Conservation (phyloP, 164 flowering plant species). For the Magnolia officinalis region DNA sequence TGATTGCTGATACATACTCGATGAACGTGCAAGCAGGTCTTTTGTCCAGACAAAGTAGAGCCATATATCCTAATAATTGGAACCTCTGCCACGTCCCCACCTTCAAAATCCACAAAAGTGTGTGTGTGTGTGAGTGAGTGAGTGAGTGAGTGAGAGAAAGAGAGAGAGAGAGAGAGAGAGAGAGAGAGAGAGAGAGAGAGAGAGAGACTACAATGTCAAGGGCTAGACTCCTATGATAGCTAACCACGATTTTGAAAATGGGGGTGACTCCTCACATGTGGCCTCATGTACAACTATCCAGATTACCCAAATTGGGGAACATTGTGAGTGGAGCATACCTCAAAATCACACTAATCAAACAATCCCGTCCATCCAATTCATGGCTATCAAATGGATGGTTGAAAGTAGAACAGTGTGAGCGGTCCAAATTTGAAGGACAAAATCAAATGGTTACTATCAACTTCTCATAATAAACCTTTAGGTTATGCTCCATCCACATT, state of each 20-base stretch:
- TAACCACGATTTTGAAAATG: background rate
- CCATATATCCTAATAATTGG: conserved; percentile 81
- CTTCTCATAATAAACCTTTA: too few relatives aligned
- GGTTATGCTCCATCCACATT: too few relatives aligned
- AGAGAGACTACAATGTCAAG: background rate
- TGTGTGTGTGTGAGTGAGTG: background rate
- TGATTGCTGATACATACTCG: conserved; percentile 30
- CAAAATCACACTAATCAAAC: background rate
- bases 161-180: background rate
- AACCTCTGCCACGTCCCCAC: conserved; percentile 72
- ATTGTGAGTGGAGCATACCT: background rate
- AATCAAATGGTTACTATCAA: too few relatives aligned
- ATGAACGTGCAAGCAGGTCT: conserved; percentile 82
- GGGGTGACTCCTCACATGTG: background rate
- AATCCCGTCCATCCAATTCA: background rate
- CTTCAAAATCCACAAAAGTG: conserved; percentile 27
- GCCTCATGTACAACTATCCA: background rate
- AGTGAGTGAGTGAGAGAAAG: too few relatives aligned
- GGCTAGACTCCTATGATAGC: background rate
- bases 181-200: background rate
- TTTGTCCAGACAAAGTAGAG: conserved; percentile 77
- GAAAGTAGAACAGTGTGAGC: background rate
- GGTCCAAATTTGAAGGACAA: too few relatives aligned
- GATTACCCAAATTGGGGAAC: background rate
- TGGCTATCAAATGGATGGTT: background rate